Conservation (phyloP, 192 early-diverging fungal genomes). For the Spizellomyces sp. region DNA sequence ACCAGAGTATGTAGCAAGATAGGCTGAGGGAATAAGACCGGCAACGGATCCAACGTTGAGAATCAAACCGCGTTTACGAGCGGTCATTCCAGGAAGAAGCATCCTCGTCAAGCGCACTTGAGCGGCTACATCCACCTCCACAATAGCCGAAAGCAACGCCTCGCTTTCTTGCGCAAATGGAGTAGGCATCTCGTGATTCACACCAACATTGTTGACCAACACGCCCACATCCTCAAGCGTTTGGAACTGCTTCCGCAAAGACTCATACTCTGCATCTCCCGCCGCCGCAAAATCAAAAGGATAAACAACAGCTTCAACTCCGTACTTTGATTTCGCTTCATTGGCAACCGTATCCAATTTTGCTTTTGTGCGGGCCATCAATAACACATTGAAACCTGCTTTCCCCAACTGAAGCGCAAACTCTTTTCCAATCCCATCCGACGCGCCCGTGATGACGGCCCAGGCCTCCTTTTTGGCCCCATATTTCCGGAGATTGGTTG, state of each 20-base stretch:
- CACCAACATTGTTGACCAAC: constrained; percentile 93
- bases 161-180: constrained; percentile 77
- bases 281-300: constrained; percentile 82
- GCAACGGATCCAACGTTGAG: constrained; percentile 93
- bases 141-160: constrained; percentile 67
- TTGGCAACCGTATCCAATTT: constrained; percentile 78
- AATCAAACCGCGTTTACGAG: constrained; percentile 73
- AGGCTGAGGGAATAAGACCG: constrained; percentile 80
- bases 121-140: constrained; percentile 85
- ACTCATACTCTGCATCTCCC: constrained; percentile 64
- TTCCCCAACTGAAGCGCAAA: constrained; percentile 89
- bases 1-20: constrained; percentile 88
- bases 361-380: constrained; percentile 78
- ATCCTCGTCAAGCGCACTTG: constrained; percentile 80
- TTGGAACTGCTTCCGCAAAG: constrained; percentile 59
- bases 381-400: constrained; percentile 78
- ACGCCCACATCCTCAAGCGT: constrained; percentile 56
- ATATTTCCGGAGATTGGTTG: constrained; percentile 51
- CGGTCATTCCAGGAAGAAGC: constrained; percentile 75
- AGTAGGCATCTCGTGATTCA: constrained; percentile 89
- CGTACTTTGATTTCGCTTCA: constrained; percentile 56
- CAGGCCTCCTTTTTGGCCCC: constrained; percentile 63
- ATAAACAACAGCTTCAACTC: constrained; percentile 57
- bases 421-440: constrained; percentile 95
- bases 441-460: constrained; percentile 93